Conservation (phyloP, 2,329 filamentous ascomycete species). For the Trichophyton mentagrophytes region DNA sequence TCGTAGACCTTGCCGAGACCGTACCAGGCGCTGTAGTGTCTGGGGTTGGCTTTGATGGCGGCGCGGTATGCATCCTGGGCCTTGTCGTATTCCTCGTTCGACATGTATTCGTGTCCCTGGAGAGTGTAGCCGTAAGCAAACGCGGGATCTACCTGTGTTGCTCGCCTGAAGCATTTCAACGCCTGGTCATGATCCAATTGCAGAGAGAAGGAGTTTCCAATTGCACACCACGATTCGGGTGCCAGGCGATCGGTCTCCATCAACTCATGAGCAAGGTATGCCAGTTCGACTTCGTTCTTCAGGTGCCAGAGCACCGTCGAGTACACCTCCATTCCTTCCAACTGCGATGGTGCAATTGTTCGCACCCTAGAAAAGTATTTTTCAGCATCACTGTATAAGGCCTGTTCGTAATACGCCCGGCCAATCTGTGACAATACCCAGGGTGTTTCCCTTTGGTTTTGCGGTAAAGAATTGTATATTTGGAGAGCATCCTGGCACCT, state of each 20-base stretch:
- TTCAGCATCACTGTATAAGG: constrained; percentile 73
- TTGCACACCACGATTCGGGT: constrained; percentile 87
- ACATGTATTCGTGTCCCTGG: constrained; percentile 88
- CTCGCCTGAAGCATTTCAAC: constrained; percentile 83
- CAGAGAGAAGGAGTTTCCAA: constrained; percentile 90
- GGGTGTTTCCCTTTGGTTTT: constrained; percentile 71
- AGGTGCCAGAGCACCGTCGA: constrained; percentile 98
- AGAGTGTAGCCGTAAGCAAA: constrained; percentile 95
- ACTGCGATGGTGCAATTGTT: constrained; percentile 62
- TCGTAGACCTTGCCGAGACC: constrained; percentile 72
- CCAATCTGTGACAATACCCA: constrained; percentile 90
- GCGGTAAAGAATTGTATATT: constrained; percentile 57
- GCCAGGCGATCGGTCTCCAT: constrained; percentile 78
- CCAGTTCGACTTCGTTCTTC: constrained; percentile 80
- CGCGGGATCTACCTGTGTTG: constrained; percentile 75
- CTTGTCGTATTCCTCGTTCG: constrained; percentile 95
- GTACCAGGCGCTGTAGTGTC: constrained; percentile 98
- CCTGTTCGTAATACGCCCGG: constrained; percentile 81
- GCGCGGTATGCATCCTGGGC: constrained; percentile 76
- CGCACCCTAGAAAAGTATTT: constrained; percentile 72
- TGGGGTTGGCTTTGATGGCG: constrained; percentile 70
- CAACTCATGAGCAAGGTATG: constrained; percentile 81
- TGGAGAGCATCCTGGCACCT: constrained; percentile 65
- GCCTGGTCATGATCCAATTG: constrained; percentile 90
- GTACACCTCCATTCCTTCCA: constrained; percentile 96